Percentiles rank a stretch among this genome's conserved stretches.
Evolutionary conservation across 2,329 filamentous ascomycete species (phyloP).

Genomic region (Zarea fungicola): DNA sequence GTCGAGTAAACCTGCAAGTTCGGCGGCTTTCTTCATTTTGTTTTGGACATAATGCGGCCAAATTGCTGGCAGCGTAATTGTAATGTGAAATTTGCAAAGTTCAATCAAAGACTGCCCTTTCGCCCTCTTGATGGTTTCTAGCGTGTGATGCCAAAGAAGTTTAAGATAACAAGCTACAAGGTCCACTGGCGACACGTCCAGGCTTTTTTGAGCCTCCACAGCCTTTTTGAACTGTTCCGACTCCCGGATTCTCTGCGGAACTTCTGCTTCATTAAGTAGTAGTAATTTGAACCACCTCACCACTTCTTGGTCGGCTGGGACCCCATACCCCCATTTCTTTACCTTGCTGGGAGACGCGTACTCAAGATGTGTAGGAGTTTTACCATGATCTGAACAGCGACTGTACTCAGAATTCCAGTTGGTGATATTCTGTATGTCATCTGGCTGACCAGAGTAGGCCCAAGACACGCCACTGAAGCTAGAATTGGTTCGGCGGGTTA

Average conservation of each 20-base stretch:
- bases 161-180: constrained; percentile 29
- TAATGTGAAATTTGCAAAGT: constrained; percentile 27
- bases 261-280: constrained; percentile 27
- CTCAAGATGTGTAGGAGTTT: constrained; percentile 25
- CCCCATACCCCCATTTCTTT: constrained; percentile 27
- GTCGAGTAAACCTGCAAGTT: constrained; percentile 30
- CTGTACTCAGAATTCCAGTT: constrained; percentile 22
- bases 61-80: constrained; percentile 41
- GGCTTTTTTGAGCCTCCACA: constrained; percentile 1
- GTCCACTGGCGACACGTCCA: constrained; percentile 20
- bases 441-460: constrained; percentile 24
- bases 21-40: constrained; percentile 32
- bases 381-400: constrained; percentile 25
- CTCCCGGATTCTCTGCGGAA: constrained; percentile 18
- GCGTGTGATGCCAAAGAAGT: constrained; percentile 28
- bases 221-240: constrained; percentile 21
- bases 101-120: constrained; percentile 20
- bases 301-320: constrained; percentile 18
- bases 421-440: constrained; percentile 26
- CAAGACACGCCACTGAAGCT: constrained; percentile 38
- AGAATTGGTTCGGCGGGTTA: not conserved
- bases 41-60: constrained; percentile 35
- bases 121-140: constrained; percentile 22
- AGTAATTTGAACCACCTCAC: constrained; percentile 39
- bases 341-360: constrained; percentile 1